phyloP scores from a whole-genome alignment of 2,329 filamentous ascomycete genomes.

The Pseudogymnoascus sp. region DNA sequence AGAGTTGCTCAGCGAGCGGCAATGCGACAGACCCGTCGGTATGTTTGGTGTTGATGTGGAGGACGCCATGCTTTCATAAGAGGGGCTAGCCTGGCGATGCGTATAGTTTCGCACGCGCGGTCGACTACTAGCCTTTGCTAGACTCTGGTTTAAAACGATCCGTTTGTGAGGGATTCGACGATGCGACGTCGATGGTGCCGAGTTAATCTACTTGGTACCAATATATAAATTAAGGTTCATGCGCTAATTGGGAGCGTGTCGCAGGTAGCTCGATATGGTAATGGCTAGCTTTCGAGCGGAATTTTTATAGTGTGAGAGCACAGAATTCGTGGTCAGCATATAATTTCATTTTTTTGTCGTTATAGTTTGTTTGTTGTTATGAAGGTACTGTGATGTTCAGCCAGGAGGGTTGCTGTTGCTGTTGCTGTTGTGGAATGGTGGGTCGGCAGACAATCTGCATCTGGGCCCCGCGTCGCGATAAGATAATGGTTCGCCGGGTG shows the following conservation, averaged over 20 bases:
- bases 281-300: background rate
- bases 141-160: background rate
- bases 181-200: background rate
- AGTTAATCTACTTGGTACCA: background rate
- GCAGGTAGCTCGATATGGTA: background rate
- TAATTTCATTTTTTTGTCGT: background rate
- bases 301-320: background rate
- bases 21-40: background rate
- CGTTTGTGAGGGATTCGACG: background rate
- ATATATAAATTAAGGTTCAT: constrained; percentile 4
- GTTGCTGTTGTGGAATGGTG: background rate
- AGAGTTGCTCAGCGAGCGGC: background rate
- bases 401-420: background rate
- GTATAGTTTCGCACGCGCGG: background rate
- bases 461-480: background rate
- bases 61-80: background rate
- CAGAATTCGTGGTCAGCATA: background rate
- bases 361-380: background rate
- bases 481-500: background rate
- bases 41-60: background rate
- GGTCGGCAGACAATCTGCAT: background rate
- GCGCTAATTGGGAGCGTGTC: background rate
- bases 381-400: background rate
- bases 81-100: background rate
- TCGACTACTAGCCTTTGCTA: background rate